phyloP scores from a whole-genome alignment of 805 yeast genomes.

The Sungouiozyma intestinalis region DNA sequence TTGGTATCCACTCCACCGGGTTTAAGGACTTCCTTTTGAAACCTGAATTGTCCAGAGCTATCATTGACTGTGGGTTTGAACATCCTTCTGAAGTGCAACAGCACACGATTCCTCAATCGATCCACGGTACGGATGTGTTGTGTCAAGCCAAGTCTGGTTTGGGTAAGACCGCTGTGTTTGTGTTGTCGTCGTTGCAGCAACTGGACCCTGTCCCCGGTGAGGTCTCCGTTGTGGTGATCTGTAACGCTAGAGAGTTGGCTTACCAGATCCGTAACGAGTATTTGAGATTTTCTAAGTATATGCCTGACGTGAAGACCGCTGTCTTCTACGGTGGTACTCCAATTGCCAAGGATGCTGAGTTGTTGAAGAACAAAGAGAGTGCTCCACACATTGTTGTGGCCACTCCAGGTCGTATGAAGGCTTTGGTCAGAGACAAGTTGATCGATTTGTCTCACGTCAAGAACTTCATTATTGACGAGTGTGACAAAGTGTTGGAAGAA shows the following conservation, averaged over 20 bases:
- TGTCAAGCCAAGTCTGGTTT: conserved; percentile 99
- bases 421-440: conserved; percentile 83
- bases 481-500: conserved; percentile 93
- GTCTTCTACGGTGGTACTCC: conserved; percentile 96
- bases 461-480: conserved; percentile 93
- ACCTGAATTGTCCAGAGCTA: conserved; percentile 95
- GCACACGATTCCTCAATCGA: conserved; percentile 95
- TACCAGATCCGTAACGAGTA: conserved; percentile 97
- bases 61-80: conserved; percentile 98
- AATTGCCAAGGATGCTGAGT: conserved; percentile 73
- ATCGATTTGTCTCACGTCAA: conserved; percentile 81
- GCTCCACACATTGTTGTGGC: conserved; percentile 96
- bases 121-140: conserved; percentile 92
- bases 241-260: conserved; percentile 98
- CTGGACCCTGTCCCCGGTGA: conserved; percentile 97
- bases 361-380: conserved; percentile 82
- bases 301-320: conserved; percentile 95
- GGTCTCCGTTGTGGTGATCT: conserved; percentile 84
- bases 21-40: conserved; percentile 94
- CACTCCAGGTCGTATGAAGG: conserved; percentile 96
- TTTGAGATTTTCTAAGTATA: conserved; percentile 92
- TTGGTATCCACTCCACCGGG: conserved; percentile 96
- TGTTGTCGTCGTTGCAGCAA: conserved; percentile 90
- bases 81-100: conserved; percentile 99
- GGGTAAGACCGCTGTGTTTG: conserved; percentile 98